phyloP scores from a whole-genome alignment of 2,329 filamentous ascomycete genomes.

The Microcyclosporella mali region DNA sequence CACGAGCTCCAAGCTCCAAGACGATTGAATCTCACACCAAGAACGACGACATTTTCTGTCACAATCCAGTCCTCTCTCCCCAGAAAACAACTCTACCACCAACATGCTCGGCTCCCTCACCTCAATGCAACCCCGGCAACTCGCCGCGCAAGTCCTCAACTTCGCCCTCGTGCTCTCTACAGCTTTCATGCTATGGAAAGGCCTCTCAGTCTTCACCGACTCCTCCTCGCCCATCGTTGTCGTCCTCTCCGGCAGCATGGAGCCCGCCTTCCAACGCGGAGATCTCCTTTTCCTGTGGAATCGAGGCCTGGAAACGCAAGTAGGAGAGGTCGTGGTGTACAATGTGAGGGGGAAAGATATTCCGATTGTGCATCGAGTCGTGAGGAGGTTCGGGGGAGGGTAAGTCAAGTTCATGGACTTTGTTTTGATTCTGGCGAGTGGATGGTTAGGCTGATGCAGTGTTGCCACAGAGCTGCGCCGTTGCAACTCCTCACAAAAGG shows the following conservation, averaged over 20 bases:
- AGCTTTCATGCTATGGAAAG: constrained; percentile 91
- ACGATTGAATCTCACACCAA: no score
- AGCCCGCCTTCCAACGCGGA: constrained; percentile 73
- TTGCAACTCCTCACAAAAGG: constrained; percentile 84
- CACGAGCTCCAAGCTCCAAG: not conserved
- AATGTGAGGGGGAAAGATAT: constrained; percentile 93
- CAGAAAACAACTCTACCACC: constrained; percentile 7
- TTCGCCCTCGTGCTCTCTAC: constrained; percentile 86
- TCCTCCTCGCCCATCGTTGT: constrained; percentile 65
- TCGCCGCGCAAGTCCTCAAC: constrained; percentile 76
- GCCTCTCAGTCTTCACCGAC: constrained; percentile 70
- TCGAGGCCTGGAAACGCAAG: constrained; percentile 55
- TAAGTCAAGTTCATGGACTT: constrained; percentile 32
- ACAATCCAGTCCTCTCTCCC: no score
- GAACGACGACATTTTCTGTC: not conserved
- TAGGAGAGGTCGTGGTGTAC: constrained; percentile 70
- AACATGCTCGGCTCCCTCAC: constrained; percentile 63
- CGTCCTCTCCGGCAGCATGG: constrained; percentile 78
- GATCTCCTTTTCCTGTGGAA: constrained; percentile 76
- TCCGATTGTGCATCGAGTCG: constrained; percentile 89
- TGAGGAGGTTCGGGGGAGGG: constrained; percentile 61
- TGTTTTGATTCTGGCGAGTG: not conserved
- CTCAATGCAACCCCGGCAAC: constrained; percentile 67
- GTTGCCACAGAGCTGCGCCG: constrained; percentile 37
- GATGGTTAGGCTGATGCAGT: not conserved